Base-by-base conservation (phyloP, 495 filamentous ascomycete genomes). In the Xanthoparmelia taractica region DNA sequence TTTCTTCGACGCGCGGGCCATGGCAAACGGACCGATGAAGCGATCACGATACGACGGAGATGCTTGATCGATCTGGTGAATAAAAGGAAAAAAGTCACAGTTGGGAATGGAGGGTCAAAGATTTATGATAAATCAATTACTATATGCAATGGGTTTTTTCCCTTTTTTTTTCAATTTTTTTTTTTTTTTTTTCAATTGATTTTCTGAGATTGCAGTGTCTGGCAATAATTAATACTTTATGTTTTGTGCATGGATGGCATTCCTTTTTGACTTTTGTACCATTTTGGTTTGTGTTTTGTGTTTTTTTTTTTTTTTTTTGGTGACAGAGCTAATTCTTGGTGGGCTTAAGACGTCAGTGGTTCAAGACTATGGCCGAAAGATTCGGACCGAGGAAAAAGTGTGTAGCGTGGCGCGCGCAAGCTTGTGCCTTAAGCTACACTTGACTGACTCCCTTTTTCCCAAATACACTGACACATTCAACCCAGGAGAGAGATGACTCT, bases 331-430 rank as follows among this genome's bases (percentile, higher is more conserved):
- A 58, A 40, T 58, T 13, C 5, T 38, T n/a, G n/a, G 33, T 6
- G 23, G 33, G 33, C 5, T 54, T 15, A n/a, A 8, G 56, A 58
- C 56, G 56, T 58, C 56, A 58, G 34, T 41, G 56, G 56, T 58
- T 15, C 17, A 34, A 34, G 56, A 58, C 56, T 34, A 17, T 41
- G 56, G 56, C 38, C 56, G 36, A 58, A n/a, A n/a, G 56, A 58
- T 34, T 58, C 27, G 56, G 23, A 18, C n/a, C n/a, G 25, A 40
- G 56, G 1, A n/a, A 13, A 23, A 2, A 2, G 34, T 40, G 34
- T 33, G 50, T 54, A 13, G 50, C 29, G 27, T 33, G 15, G 50
- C 29, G 50, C 50, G 50, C 17, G 29, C 13, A 8, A 40, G 38
- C 38, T 11, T 0, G 10, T 31, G 27, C 7, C 17, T n/a, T n/a